phyloP scores from a whole-genome alignment of 2,329 filamentous ascomycete species.

The Cercospora canescens region DNA sequence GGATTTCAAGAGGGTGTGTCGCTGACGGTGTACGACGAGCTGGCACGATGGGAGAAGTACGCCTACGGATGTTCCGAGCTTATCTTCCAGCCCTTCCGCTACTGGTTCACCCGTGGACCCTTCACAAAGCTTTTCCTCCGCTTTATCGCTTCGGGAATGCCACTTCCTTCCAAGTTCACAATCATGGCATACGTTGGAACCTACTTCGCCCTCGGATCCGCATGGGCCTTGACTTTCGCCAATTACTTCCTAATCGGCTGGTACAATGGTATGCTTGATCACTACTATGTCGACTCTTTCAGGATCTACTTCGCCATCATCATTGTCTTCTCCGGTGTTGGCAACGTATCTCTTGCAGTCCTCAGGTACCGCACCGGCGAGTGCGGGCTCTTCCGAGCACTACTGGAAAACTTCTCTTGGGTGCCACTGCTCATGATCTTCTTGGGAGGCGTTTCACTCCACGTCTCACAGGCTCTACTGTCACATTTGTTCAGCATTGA shows the following conservation, averaged over 20 bases:
- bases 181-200: slow-evolving; percentile 77
- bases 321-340: slow-evolving; percentile 73
- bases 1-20: slow-evolving; percentile 83
- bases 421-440: slow-evolving; percentile 48
- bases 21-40: slow-evolving; percentile 79
- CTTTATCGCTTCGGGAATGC: slow-evolving; percentile 73
- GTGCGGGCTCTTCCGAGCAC: slow-evolving; percentile 56
- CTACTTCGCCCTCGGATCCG: slow-evolving; percentile 75
- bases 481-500: slow-evolving; percentile 43
- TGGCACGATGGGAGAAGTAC: slow-evolving; percentile 85
- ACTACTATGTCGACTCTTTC: slow-evolving; percentile 79
- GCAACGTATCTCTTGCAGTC: slow-evolving; percentile 69
- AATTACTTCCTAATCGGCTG: slow-evolving; percentile 78
- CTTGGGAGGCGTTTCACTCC: slow-evolving; percentile 43
- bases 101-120: slow-evolving; percentile 71
- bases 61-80: slow-evolving; percentile 83
- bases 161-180: slow-evolving; percentile 73
- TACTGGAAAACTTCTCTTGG: slow-evolving; percentile 65
- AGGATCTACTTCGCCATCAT: slow-evolving; percentile 79
- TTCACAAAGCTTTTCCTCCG: slow-evolving; percentile 76
- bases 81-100: slow-evolving; percentile 74
- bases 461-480: slow-evolving; percentile 42
- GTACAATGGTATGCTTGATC: slow-evolving; percentile 75
- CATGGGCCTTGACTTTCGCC: slow-evolving; percentile 70
- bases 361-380: slow-evolving; percentile 73